Evolutionary conservation across 139 green algal species (phyloP), one percentile per base, ranked within the genome.

Genomic region (Monoraphidium neglectum): DNA sequence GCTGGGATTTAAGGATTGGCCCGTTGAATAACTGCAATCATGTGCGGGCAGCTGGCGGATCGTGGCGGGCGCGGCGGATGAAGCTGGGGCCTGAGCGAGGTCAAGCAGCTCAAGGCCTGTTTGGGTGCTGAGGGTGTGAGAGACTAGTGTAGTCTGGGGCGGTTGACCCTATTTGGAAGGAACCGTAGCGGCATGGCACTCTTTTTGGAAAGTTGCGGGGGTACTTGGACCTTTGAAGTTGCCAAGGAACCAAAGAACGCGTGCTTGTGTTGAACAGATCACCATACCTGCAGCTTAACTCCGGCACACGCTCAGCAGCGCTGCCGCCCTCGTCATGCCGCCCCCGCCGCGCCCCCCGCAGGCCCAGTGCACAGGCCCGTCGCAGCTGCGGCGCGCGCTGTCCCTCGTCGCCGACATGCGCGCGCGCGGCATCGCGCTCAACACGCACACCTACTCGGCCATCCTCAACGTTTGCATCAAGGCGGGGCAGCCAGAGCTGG

Each of bases 401-500:
- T 76, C 81, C 64, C 79, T 93, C 43, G 75, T 83, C 1, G 56
- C 82, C 10, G 89, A 92, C 62, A 93, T 93, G 89, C 85, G 83
- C 35, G n/a, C 30, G 16, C 68, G 80, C 51, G 77, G 75, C 35
- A 65, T 93, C 1, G 59, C 80, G 68, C 79, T 79, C 81, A 93
- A 92, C 66, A 87, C 89, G 53, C 89, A 93, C 80, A 92, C 89
- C 43, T 92, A 92, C 85, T 92, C 66, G 54, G 64, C 68, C 33
- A 33, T 71, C 57, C 62, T 83, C 21, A 78, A 78, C 71, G 70
- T 78, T 32, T 79, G 70, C 53, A 68, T 83, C 8, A 82, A 82
- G 59, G 68, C 32, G 5, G 60, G 60, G 23, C 54, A 82, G 59
- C 40, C 70, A 46, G 59, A 77, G 32, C 43, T 76, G 24, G 76